Conservation (phyloP, 352 stramenopile species). For the Globisporangium middletonii region DNA sequence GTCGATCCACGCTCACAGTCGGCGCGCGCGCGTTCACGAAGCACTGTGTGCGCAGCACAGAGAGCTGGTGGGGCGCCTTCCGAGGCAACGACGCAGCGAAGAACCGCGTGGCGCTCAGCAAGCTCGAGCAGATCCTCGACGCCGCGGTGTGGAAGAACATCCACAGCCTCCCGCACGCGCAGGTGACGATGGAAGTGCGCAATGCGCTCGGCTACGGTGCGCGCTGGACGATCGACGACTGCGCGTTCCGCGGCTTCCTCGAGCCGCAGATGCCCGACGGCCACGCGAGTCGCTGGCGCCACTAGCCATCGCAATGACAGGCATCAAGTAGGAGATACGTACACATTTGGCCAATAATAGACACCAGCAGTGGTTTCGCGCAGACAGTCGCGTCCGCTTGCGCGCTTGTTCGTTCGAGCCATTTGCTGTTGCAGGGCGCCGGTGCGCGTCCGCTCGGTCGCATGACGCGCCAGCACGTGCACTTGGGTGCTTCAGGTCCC, state of each 20-base stretch:
- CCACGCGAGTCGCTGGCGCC: slow-evolving; percentile 65
- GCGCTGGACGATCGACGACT: slow-evolving; percentile 59
- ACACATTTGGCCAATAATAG: no score
- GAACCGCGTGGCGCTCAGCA: slow-evolving; percentile 46
- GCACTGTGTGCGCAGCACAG: slow-evolving; percentile 60
- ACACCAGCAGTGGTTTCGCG: no score
- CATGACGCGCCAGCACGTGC: no score
- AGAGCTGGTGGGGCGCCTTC: slow-evolving; percentile 56
- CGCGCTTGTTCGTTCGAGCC: no score
- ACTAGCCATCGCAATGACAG: slow-evolving; percentile 19
- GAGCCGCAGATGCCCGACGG: slow-evolving; percentile 77
- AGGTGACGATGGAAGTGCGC: slow-evolving; percentile 70
- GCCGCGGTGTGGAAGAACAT: slow-evolving; percentile 73
- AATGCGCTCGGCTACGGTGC: slow-evolving; percentile 64
- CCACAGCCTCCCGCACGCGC: slow-evolving; percentile 61
- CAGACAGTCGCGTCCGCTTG: background rate
- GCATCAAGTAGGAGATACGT: background rate
- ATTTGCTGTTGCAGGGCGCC: no score
- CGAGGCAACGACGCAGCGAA: slow-evolving; percentile 65
- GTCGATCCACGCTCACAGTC: slow-evolving; percentile 48
- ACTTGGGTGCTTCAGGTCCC: no score
- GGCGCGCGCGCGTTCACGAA: slow-evolving; percentile 74
- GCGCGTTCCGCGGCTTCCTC: slow-evolving; percentile 73
- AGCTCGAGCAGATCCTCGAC: slow-evolving; percentile 49
- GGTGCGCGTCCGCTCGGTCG: no score